Conservation (phyloP, 352 stramenopile species). For the Pythium coloratum region DNA sequence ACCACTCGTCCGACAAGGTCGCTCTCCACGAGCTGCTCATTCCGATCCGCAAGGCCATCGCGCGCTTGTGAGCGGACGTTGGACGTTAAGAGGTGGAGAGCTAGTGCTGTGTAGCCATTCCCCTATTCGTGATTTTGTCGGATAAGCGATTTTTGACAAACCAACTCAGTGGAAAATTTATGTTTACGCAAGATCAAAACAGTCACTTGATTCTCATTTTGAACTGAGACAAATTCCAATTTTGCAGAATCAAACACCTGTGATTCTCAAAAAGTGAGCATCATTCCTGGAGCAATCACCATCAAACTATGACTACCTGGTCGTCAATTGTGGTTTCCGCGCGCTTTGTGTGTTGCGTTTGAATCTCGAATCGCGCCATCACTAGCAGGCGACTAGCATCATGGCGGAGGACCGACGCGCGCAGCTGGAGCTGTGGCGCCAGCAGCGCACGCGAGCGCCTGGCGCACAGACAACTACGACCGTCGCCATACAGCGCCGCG, state of each 20-base stretch:
- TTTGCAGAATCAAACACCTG: no score
- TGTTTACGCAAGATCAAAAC: background rate
- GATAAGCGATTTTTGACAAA: background rate
- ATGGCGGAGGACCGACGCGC: slow-evolving; percentile 60
- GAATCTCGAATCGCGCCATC: slow-evolving; percentile 16
- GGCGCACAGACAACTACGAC: slow-evolving; percentile 3
- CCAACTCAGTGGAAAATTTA: background rate
- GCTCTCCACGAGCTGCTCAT: slow-evolving; percentile 59
- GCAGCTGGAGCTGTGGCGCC: slow-evolving; percentile 69
- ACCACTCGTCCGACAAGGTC: slow-evolving; percentile 59
- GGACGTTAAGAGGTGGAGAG: background rate
- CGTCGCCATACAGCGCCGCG: slow-evolving; percentile 26
- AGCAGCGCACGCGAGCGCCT: slow-evolving; percentile 35
- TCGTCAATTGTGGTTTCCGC: slow-evolving; percentile 6
- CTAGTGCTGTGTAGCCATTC: background rate
- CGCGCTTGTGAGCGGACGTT: slow-evolving; percentile 14
- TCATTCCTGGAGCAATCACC: background rate
- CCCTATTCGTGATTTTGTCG: background rate
- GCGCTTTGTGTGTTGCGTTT: slow-evolving; percentile 11
- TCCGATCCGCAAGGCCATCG: slow-evolving; percentile 50
- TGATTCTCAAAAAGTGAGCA: no score
- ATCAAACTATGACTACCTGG: slow-evolving; percentile 17
- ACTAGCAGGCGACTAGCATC: background rate
- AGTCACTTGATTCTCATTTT: background rate
- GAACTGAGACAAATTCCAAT: no score